Evolutionary conservation across 1,139 yeast species (phyloP), one percentile per base, ranked within the genome.

Genomic region (Zygosaccharomyces pseudobailii): DNA sequence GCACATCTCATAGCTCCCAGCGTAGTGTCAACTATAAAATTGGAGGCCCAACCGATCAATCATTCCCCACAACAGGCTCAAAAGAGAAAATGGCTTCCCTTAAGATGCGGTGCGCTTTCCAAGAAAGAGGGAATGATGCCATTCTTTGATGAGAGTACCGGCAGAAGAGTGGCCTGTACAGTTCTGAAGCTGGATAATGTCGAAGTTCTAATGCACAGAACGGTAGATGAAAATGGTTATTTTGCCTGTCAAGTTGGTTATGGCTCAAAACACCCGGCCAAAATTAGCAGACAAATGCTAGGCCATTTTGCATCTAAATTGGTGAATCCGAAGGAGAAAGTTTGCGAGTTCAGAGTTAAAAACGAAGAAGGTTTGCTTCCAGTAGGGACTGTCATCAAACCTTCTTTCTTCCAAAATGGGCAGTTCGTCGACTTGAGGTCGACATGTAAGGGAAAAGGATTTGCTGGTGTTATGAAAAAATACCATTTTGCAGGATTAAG

Each of bases 391-490:
- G 81, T 82, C 58, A 69, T 92, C 48, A 78, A 73, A 49, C 96
- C 97, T 1, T 89, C 87, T 61, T 92, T 84, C 67, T 90, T 92
- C 66, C 76, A 80, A 47, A 76, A 74, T 19, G 98, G 97, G 23
- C 95, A 88, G 66, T 76, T 73, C 53, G 92, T 92, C 24, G 98
- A 92, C 64, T 72, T 87, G 44, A 76, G 82, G 61, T 85, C 90
- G 10, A 75, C 78, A 20, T 76, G 94, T 42, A 92, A 89, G 68
- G 99, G 98, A 71, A 92, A 94, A 70, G 99, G 99, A 13, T 88
- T 88, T 67, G 89, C 92, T 20, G 99, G 99, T 80, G 98, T 92
- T 20, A 92, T 92, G 96, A 92, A 92, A 68, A 82, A 96, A 71
- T 86, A 86, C 74, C 87, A 88, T n/a, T 92, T 92, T 71, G 74